Evolutionary conservation across 768 basidiomycete species (phyloP), one percentile per base, ranked within the genome.

Genomic region (Kwoniella dejecticola): DNA sequence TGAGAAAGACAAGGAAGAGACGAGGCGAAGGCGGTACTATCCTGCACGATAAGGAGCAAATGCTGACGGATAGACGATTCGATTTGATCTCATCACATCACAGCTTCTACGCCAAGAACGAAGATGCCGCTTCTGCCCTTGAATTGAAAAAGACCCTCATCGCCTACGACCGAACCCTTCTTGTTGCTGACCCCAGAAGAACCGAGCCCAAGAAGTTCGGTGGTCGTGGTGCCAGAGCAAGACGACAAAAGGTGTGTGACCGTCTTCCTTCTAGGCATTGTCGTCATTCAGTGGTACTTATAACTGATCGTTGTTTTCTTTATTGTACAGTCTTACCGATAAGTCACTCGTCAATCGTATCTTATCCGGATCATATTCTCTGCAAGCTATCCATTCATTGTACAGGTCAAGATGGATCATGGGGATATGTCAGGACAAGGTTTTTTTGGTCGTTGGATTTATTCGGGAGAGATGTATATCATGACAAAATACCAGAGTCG

Each of bases 181-280:
- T 80, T 60, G 79, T 80, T 66, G 79, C 79, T 69, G 79, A 80
- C 71, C 79, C 79, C 66, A 87, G 96, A 82, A 88, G 95, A 83
- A 90, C 89, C 88, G 95, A 98, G 81, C 95, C 95, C 74, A 97
- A 97, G 88, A 96, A 95, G 73, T 97, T 98, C 80, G 95, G 94
- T 85, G 94, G 94, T 84, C 85, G 84, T 80, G 94, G 94, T 87
- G 94, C 94, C 69, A 91, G 94, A 85, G 92, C 93, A 62, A 90
- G 93, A 83, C 88, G 93, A 82, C 94, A 96, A 84, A 96, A 95
- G 85, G 90, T 75, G 54, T 21, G 5, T 21, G 21, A 19, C 24
- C 23, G 6, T 24, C 12, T 12, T 5, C 24, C 2, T 29, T 24
- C 7, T 6, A 31, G n/a, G 26, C 21, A 5, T 10, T 53, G 41